These are phyloP conservation scores for Cutaneotrichosporon dermatis DNA, from an alignment of 1,284 basidiomycete species.

Conservation along the genomic window DNA sequence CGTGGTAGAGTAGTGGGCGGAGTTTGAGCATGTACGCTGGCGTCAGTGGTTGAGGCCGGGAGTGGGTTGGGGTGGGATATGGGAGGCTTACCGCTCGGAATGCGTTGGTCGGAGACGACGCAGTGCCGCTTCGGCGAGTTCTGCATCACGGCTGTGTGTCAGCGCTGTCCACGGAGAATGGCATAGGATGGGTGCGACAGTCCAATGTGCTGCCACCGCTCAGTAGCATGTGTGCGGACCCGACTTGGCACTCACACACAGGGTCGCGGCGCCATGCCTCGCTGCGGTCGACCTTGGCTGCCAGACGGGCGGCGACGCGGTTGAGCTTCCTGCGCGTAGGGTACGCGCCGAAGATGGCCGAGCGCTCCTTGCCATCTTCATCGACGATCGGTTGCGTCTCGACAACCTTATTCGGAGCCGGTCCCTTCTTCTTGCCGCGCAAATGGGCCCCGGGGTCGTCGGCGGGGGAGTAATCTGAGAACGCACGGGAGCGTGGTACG, in stretches of 20 bases:
- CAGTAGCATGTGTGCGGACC: too few species aligned
- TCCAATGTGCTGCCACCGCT: too few species aligned
- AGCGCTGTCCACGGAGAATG: background rate
- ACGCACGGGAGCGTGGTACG: too few species aligned
- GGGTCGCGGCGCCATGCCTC: slow-evolving; percentile 4
- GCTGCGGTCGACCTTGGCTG: background rate
- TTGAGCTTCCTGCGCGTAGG: background rate
- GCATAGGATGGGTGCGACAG: too few species aligned
- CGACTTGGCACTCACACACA: slow-evolving; percentile 1
- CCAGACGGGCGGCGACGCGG: background rate
- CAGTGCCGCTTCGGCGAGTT: slow-evolving; percentile 12
- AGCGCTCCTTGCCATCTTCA: background rate
- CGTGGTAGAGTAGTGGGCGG: background rate
- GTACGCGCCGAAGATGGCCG: slow-evolving; percentile 9
- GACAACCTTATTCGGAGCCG: too few species aligned
- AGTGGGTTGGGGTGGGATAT: too few species aligned
- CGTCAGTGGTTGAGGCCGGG: too few species aligned
- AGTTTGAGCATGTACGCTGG: slow-evolving; percentile 23
- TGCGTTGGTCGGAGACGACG: background rate
- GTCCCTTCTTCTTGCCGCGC: too few species aligned
- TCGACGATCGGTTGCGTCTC: background rate
- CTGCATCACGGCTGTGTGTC: slow-evolving; percentile 12
- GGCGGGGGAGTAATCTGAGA: too few species aligned
- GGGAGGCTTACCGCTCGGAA: slow-evolving; percentile 10
- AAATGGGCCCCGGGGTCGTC: too few species aligned